Conservation (phyloP, 192 early-diverging fungal genomes). For the Piromyces finnis region DNA sequence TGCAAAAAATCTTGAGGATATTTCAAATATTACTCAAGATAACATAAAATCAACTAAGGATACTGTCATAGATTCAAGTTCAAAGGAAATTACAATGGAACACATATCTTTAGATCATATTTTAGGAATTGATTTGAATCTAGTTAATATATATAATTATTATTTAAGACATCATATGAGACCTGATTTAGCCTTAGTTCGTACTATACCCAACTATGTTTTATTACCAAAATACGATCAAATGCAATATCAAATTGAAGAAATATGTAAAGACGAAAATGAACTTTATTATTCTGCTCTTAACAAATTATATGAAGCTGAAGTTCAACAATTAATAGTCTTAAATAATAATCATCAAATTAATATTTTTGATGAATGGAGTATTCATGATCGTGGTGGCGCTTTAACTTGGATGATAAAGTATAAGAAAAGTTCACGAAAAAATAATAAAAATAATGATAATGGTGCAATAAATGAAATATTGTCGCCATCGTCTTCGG, state of each 20-base stretch:
- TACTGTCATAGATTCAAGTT: too few species aligned
- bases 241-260: neutral
- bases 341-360: neutral
- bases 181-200: neutral
- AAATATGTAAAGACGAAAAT: neutral
- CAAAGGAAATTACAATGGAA: neutral
- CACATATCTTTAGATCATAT: neutral
- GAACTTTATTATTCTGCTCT: neutral
- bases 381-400: neutral
- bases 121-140: neutral
- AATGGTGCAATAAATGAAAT: neutral
- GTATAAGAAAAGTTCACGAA: neutral
- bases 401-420: neutral
- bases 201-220: neutral
- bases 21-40: too few species aligned
- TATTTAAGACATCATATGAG: neutral
- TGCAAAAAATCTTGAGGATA: too few species aligned
- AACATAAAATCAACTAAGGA: too few species aligned
- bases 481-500: neutral
- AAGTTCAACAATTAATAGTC: neutral
- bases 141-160: neutral
- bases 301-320: neutral
- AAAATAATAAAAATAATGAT: neutral
- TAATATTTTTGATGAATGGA: neutral
- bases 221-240: neutral